A percentile compares a stretch with the other conserved stretches of the same genome.
Conservation (phyloP, 495 filamentous ascomycete genomes). For the Mycothermus thermophilus region DNA sequence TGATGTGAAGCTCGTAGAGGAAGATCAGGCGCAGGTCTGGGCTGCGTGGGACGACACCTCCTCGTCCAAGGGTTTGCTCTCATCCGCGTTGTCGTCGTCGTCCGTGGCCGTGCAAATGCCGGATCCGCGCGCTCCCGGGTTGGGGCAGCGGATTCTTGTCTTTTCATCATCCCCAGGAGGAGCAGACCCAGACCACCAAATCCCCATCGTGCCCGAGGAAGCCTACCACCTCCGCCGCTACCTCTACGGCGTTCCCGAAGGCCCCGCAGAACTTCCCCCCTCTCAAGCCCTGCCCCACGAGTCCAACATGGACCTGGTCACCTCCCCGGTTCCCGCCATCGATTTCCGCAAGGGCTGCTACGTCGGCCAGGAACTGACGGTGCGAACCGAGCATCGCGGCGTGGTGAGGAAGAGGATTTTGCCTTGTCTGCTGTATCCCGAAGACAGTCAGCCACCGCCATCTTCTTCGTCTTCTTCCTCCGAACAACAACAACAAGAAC, state of each 20-base stretch:
- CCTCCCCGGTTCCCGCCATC: slow-evolving; percentile 63
- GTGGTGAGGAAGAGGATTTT: slow-evolving; percentile 86
- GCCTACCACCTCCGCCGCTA: slow-evolving; percentile 59
- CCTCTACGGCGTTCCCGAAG: slow-evolving; percentile 69
- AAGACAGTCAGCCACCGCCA: slow-evolving; percentile 4
- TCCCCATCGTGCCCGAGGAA: slow-evolving; percentile 17
- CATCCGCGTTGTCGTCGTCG: background rate
- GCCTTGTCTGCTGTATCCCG: slow-evolving; percentile 59
- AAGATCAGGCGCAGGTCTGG: slow-evolving; percentile 51
- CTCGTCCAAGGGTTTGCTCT: background rate
- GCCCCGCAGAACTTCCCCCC: slow-evolving; percentile 56
- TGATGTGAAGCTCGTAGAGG: slow-evolving; percentile 45
- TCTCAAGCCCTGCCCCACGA: slow-evolving; percentile 66
- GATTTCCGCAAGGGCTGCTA: slow-evolving; percentile 97
- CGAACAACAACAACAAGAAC: too few species aligned
- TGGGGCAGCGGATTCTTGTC: slow-evolving; percentile 48
- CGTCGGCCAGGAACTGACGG: slow-evolving; percentile 90
- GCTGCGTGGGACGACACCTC: slow-evolving; percentile 40
- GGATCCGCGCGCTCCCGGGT: slow-evolving; percentile 53
- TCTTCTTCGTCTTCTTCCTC: too few species aligned
- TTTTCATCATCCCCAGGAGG: background rate
- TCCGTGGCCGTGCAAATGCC: slow-evolving; percentile 17
- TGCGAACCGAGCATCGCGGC: slow-evolving; percentile 83
- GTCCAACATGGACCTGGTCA: slow-evolving; percentile 69
- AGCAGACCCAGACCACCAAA: background rate